These are phyloP conservation scores for Xylariaceae sp. DNA, from an alignment of 2,329 filamentous ascomycete genomes.

Conservation along the genomic window DNA sequence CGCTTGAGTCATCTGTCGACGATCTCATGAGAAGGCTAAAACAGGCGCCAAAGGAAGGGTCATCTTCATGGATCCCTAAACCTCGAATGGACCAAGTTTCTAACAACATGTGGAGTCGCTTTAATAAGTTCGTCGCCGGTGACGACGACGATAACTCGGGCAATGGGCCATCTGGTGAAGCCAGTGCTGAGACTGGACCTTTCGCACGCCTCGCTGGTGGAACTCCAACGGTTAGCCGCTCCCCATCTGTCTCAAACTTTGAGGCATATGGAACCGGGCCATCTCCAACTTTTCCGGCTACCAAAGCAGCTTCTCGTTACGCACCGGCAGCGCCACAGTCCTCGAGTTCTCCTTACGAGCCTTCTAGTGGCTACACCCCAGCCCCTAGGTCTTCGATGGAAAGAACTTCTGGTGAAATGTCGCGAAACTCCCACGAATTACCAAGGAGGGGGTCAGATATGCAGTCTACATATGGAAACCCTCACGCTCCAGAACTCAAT, in stretches of 20 bases:
- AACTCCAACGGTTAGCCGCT: constrained; percentile 73
- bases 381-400: constrained; percentile 48
- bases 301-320: constrained; percentile 55
- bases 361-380: constrained; percentile 33
- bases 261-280: constrained; percentile 68
- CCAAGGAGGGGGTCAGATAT: constrained; percentile 45
- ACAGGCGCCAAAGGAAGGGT: constrained; percentile 80
- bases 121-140: constrained; percentile 95
- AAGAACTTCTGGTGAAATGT: constrained; percentile 47
- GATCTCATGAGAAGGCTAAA: constrained; percentile 83
- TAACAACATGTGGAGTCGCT: constrained; percentile 84
- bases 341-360: constrained; percentile 42
- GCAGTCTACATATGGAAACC: constrained; percentile 36
- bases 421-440: constrained; percentile 46
- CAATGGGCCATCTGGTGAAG: constrained; percentile 58
- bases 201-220: constrained; percentile 82
- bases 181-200: constrained; percentile 67
- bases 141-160: constrained; percentile 75
- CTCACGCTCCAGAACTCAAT: constrained; percentile 39
- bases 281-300: constrained; percentile 42
- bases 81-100: constrained; percentile 96
- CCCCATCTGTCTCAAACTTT: constrained; percentile 69
- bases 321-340: constrained; percentile 43
- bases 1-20: constrained; percentile 75
- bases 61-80: constrained; percentile 88